phyloP scores from a whole-genome alignment of 208 protist species.

The Acanthamoeba lenticulata region DNA sequence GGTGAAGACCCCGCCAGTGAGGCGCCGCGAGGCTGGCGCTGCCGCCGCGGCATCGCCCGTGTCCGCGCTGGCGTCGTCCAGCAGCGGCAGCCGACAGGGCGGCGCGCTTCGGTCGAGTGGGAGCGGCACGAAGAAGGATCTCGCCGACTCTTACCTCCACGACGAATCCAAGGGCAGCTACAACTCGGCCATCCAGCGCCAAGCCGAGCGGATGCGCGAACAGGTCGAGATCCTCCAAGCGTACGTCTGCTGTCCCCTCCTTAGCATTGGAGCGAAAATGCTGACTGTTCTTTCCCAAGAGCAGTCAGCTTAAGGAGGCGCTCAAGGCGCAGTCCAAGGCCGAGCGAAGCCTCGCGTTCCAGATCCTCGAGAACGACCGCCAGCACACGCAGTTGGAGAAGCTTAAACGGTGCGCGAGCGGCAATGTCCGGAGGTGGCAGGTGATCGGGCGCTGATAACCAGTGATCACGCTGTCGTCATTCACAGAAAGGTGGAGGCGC shows the following conservation, averaged over 20 bases:
- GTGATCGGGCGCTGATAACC: too few species aligned
- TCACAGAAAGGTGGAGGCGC: slow-evolving; percentile 2
- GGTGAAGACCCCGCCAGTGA: neutral
- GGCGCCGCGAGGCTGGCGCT: too few species aligned
- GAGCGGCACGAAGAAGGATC: neutral
- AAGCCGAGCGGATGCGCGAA: neutral
- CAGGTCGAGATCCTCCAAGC: slow-evolving; percentile 12
- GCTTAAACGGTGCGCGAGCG: slow-evolving; percentile 25
- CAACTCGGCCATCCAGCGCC: slow-evolving; percentile 9
- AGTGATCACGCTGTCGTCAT: too few species aligned
- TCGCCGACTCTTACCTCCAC: neutral
- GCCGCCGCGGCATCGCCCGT: too few species aligned
- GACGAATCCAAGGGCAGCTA: slow-evolving; percentile 27
- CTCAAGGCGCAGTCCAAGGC: slow-evolving; percentile 45
- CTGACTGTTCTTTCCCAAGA: neutral
- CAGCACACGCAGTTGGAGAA: slow-evolving; percentile 30
- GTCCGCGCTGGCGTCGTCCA: too few species aligned
- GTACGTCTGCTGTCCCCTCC: neutral
- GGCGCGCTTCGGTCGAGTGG: neutral
- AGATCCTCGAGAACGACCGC: slow-evolving; percentile 47
- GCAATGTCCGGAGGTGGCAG: too few species aligned
- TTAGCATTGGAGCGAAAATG: neutral
- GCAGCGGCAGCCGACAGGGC: too few species aligned
- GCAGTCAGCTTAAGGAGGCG: slow-evolving; percentile 16
- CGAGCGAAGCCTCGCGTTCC: slow-evolving; percentile 14